Conservation (phyloP, 2,329 filamentous ascomycete genomes). For the Penicillium sp. region DNA sequence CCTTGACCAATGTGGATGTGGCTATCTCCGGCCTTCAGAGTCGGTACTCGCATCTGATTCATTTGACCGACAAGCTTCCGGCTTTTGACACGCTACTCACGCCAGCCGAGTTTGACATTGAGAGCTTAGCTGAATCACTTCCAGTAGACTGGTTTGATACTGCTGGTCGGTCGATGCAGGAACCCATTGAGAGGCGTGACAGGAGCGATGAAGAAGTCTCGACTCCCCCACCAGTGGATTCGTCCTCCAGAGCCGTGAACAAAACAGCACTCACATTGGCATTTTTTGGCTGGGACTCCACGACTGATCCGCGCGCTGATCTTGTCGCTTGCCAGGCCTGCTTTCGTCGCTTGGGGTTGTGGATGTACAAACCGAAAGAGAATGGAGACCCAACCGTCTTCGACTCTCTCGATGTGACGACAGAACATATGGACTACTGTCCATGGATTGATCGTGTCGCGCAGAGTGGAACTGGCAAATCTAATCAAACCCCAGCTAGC, state of each 20-base stretch:
- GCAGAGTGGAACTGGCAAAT: slow-evolving; percentile 47
- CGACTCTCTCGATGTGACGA: slow-evolving; percentile 58
- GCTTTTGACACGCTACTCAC: slow-evolving; percentile 24
- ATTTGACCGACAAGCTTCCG: slow-evolving; percentile 36
- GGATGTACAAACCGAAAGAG: slow-evolving; percentile 81
- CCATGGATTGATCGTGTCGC: slow-evolving; percentile 65
- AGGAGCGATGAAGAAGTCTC: slow-evolving; percentile 2
- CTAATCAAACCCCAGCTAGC: slow-evolving; percentile 27
- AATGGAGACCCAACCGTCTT: slow-evolving; percentile 40
- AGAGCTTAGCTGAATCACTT: slow-evolving; percentile 25
- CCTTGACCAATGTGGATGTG: slow-evolving; percentile 55
- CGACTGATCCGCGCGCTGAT: slow-evolving; percentile 43
- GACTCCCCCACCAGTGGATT: slow-evolving; percentile 4
- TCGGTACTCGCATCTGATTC: slow-evolving; percentile 56
- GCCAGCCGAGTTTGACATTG: slow-evolving; percentile 29
- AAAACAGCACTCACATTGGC: slow-evolving; percentile 62
- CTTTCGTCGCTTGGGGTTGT: slow-evolving; percentile 80
- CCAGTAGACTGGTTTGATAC: slow-evolving; percentile 23
- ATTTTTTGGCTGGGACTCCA: slow-evolving; percentile 67
- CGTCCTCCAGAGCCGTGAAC: slow-evolving; percentile 40
- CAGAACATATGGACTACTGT: slow-evolving; percentile 76
- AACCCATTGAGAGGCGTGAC: slow-evolving; percentile 6
- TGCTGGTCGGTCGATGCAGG: background rate
- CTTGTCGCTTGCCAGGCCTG: slow-evolving; percentile 78
- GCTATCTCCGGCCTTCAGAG: slow-evolving; percentile 55